Evolutionary conservation across 129 eudicot species (phyloP).

Genomic region (Solidago caesia): DNA sequence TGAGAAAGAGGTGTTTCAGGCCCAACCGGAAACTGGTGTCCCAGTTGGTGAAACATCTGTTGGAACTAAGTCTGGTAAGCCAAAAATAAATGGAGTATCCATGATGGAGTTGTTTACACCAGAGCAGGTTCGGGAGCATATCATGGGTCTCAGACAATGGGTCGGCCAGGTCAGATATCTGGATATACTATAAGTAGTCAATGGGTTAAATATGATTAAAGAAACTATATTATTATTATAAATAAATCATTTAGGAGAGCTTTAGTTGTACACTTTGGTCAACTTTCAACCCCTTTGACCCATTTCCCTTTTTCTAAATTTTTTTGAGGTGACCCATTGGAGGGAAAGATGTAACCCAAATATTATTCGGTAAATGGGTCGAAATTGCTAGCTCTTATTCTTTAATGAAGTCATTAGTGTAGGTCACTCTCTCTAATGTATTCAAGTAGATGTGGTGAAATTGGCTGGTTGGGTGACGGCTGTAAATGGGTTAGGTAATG

Average conservation of each 20-base stretch:
- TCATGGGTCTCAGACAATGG: constrained; percentile 90
- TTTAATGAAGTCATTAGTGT: not conserved
- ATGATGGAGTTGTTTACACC: constrained; percentile 88
- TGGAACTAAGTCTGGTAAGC: constrained; percentile 80
- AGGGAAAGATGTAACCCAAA: not conserved
- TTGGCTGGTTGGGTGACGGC: not conserved
- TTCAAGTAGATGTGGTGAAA: not conserved
- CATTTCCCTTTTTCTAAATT: not conserved
- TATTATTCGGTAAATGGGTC: not conserved
- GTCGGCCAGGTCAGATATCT: constrained; percentile 81
- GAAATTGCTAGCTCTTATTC: not conserved
- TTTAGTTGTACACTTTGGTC: too few species aligned
- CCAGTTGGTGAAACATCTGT: constrained; percentile 41
- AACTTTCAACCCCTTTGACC: too few species aligned
- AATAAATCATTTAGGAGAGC: too few species aligned
- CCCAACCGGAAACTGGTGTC: constrained; percentile 41
- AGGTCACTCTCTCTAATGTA: not conserved
- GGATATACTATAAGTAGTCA: not conserved
- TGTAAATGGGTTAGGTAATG: not conserved
- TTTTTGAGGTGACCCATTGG: not conserved
- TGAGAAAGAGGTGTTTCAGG: constrained; percentile 53
- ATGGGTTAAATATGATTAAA: too few species aligned
- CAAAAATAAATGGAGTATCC: constrained; percentile 86
- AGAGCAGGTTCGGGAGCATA: constrained; percentile 87
- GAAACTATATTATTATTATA: too few species aligned